Percentiles rank a stretch among this genome's conserved stretches.
Conservation (phyloP, 1,139 yeast genomes). For the Pichia sp. region DNA sequence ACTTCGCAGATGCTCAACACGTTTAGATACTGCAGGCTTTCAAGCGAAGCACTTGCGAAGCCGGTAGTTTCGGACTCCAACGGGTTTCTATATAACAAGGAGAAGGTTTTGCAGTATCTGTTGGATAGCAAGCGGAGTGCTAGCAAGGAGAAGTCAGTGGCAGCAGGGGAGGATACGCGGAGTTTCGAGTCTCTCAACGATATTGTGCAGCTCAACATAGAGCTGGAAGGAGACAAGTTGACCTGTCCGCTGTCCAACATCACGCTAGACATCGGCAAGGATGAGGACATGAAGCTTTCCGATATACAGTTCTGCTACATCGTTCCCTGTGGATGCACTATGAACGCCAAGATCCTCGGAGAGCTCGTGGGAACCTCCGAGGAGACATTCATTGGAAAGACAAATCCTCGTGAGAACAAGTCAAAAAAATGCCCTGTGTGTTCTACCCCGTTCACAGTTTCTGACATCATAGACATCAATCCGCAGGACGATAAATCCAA, state of each 20-base stretch:
- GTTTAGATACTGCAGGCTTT: constrained; percentile 45
- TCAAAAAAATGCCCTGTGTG: constrained; percentile 41
- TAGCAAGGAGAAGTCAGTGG: constrained; percentile 19
- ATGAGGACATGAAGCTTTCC: constrained; percentile 12
- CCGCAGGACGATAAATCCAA: constrained; percentile 36
- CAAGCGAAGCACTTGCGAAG: constrained; percentile 36
- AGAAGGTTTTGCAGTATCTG: constrained; percentile 53
- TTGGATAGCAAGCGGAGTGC: constrained; percentile 25
- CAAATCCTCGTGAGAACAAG: constrained; percentile 9
- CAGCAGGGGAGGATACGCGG: constrained; percentile 23
- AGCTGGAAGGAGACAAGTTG: constrained; percentile 17
- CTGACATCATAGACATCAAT: constrained; percentile 25
- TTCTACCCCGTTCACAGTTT: constrained; percentile 17
- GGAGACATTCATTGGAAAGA: constrained; percentile 7
- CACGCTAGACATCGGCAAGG: constrained; percentile 17
- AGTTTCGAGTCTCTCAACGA: neutral
- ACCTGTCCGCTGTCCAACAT: constrained; percentile 25
- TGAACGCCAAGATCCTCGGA: constrained; percentile 40
- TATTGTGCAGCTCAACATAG: constrained; percentile 18
- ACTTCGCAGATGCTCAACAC: constrained; percentile 23
- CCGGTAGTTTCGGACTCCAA: constrained; percentile 69
- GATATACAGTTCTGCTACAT: constrained; percentile 33
- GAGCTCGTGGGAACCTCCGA: constrained; percentile 23
- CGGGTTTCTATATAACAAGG: constrained; percentile 71
- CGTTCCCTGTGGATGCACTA: constrained; percentile 53